These are phyloP conservation scores for Coniochaeta sp. DNA, from an alignment of 2,329 filamentous ascomycete species.

Conservation along the genomic window DNA sequence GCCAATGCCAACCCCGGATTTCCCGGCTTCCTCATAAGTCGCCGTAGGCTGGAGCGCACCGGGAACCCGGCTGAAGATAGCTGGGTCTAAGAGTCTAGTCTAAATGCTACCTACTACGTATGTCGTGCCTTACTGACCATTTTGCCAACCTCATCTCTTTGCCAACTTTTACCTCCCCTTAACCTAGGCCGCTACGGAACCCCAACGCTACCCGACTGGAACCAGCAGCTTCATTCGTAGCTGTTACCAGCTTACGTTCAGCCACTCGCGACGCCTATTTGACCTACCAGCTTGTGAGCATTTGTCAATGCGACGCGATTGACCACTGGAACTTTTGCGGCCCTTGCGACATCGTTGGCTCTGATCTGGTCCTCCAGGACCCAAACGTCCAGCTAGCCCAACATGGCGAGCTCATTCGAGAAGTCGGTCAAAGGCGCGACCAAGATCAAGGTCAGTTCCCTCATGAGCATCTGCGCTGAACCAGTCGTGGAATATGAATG, in stretches of 20 bases:
- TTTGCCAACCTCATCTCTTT: not conserved
- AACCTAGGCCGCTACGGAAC: not conserved
- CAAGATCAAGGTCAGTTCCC: conserved; percentile 74
- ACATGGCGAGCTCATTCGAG: conserved; percentile 86
- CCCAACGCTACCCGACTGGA: not conserved
- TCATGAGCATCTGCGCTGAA: not conserved
- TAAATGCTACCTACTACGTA: not conserved
- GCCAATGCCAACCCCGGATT: not conserved
- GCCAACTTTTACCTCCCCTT: not conserved
- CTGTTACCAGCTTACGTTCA: not conserved
- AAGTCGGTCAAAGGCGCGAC: conserved; percentile 99
- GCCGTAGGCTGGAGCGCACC: not conserved
- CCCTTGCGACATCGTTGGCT: not conserved
- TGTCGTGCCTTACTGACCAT: not conserved
- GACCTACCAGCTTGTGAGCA: not conserved
- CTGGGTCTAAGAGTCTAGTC: not conserved
- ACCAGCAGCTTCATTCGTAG: not conserved
- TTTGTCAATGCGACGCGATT: not conserved
- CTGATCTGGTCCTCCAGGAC: not conserved
- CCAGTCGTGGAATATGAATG: not conserved
- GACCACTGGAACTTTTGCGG: not conserved
- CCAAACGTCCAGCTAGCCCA: conserved; percentile 5
- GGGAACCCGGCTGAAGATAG: conserved; percentile 1
- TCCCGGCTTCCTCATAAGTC: not conserved
- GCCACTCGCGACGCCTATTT: not conserved